A percentile compares a stretch with the other conserved stretches of the same genome.
phyloP scores from a whole-genome alignment of 2,329 filamentous ascomycete species.

The Aureobasidium lini region DNA sequence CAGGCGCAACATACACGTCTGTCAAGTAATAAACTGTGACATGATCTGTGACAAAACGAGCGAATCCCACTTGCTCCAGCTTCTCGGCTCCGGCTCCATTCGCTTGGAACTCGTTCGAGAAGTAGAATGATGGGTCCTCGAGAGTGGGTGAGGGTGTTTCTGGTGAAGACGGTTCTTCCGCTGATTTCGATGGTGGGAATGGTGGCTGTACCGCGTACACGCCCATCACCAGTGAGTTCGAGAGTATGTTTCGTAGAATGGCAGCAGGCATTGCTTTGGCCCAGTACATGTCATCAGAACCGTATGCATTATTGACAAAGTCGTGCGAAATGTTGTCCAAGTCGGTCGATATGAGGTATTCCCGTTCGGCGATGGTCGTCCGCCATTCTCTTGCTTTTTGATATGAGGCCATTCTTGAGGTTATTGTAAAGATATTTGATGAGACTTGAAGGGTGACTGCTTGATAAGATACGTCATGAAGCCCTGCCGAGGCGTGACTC shows the following conservation, averaged over 20 bases:
- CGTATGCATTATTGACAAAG: constrained; percentile 24
- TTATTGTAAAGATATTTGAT: not conserved
- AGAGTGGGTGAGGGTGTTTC: constrained; percentile 20
- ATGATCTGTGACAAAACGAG: constrained; percentile 23
- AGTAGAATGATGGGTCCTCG: constrained; percentile 10
- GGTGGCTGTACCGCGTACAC: constrained; percentile 19
- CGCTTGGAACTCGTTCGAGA: not conserved
- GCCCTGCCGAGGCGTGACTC: not conserved
- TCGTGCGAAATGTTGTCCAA: constrained; percentile 17
- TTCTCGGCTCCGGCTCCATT: not conserved
- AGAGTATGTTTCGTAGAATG: constrained; percentile 19
- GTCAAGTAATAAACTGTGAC: constrained; percentile 23
- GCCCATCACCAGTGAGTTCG: constrained; percentile 23
- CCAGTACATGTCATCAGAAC: constrained; percentile 25
- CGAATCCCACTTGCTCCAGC: constrained; percentile 23
- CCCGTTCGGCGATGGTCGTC: not conserved
- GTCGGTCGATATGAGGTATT: constrained; percentile 19
- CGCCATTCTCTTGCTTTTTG: constrained; percentile 1
- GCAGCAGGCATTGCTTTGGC: constrained; percentile 19
- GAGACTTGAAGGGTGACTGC: not conserved
- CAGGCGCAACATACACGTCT: constrained; percentile 21
- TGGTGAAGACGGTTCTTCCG: constrained; percentile 19
- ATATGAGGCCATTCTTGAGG: not conserved
- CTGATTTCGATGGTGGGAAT: constrained; percentile 9
- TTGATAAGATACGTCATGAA: constrained; percentile 3